Evolutionary conservation across 208 protist genomes (phyloP).

Genomic region (Angomonas deanei): DNA sequence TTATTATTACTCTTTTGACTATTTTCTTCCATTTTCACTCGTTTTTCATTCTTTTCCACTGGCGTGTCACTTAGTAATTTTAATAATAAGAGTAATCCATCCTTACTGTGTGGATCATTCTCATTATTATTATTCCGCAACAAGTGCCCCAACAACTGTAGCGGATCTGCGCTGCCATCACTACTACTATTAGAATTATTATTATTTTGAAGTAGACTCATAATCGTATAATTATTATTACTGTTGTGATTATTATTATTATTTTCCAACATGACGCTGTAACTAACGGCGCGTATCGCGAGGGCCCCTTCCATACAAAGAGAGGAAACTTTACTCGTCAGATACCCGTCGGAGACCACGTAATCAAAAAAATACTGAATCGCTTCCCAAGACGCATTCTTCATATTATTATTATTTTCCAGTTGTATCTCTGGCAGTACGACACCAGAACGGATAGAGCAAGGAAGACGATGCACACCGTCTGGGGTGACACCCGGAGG

Average conservation of each 20-base stretch:
- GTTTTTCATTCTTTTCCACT: background rate
- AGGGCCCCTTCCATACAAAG: background rate
- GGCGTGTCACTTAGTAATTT: background rate
- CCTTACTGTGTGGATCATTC: background rate
- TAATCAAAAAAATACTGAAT: background rate
- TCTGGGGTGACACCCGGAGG: constrained; percentile 21
- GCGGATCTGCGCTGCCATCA: no score
- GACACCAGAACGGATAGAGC: constrained; percentile 10
- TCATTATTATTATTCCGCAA: no score
- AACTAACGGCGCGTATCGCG: background rate
- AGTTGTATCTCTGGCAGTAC: constrained; percentile 11
- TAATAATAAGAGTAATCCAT: background rate
- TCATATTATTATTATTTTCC: no score
- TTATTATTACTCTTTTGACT: background rate
- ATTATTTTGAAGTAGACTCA: background rate
- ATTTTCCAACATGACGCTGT: background rate
- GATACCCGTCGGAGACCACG: background rate
- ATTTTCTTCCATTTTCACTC: background rate
- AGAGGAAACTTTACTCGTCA: background rate
- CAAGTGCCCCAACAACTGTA: no score
- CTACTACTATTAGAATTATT: no score
- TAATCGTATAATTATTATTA: background rate
- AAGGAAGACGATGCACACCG: constrained; percentile 20
- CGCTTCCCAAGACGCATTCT: constrained; percentile 20
- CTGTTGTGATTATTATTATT: background rate